A percentile compares a stretch with the other conserved stretches of the same genome.
These are phyloP conservation scores for maize (Zea mays) DNA, from an alignment of 176 grass and related monocot species.

Conservation along the genomic window DNA sequence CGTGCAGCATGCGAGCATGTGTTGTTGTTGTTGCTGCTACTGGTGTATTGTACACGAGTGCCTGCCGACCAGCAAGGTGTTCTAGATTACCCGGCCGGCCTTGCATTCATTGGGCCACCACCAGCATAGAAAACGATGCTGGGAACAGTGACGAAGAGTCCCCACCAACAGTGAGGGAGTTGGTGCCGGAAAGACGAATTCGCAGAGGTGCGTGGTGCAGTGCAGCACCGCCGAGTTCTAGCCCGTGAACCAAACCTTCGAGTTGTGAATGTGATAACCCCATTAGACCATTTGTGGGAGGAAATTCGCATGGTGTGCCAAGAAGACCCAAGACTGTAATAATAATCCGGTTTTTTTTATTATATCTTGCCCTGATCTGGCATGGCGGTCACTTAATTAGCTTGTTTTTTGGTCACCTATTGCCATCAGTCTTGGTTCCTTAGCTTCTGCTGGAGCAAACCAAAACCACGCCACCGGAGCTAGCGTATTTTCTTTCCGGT, in stretches of 20 bases:
- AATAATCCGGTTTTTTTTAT: background rate
- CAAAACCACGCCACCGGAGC: background rate
- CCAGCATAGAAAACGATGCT: constrained; percentile 14
- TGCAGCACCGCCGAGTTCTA: background rate
- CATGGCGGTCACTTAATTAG: background rate
- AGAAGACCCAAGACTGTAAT: background rate
- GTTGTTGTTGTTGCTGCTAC: background rate
- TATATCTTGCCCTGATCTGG: background rate
- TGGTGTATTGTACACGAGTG: background rate
- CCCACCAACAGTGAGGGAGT: background rate
- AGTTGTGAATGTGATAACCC: background rate
- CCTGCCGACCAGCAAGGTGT: background rate
- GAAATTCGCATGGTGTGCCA: background rate
- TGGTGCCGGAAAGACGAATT: constrained; percentile 26
- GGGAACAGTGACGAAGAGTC: background rate
- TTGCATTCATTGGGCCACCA: background rate
- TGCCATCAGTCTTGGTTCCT: constrained; percentile 15
- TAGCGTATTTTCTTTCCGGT: constrained; percentile 22
- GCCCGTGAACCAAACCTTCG: background rate
- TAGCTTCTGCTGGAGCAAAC: constrained; percentile 1
- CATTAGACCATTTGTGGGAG: background rate
- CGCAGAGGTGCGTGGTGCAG: background rate
- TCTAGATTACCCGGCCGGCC: constrained; percentile 30
- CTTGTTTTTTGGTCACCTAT: constrained; percentile 16
- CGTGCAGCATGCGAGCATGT: constrained; percentile 44